phyloP scores from a whole-genome alignment of 1,284 basidiomycete genomes.

The Dichomitus squalens region DNA sequence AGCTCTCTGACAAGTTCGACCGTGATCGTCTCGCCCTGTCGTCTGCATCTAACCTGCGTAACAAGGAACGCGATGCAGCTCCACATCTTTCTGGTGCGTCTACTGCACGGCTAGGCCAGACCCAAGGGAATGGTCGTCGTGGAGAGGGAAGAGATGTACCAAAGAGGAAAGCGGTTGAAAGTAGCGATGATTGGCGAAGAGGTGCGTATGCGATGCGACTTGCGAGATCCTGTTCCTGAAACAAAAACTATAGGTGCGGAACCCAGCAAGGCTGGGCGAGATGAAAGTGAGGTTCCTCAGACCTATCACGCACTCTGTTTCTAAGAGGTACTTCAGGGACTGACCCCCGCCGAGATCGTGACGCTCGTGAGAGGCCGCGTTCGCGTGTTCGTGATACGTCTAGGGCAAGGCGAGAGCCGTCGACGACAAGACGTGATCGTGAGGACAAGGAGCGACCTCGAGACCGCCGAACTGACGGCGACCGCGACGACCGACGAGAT shows the following conservation, averaged over 20 bases:
- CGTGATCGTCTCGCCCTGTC: slow-evolving; percentile 71
- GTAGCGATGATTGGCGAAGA: slow-evolving; percentile 79
- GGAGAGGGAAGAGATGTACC: slow-evolving; percentile 57
- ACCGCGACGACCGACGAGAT: slow-evolving; percentile 33
- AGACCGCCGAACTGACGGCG: slow-evolving; percentile 36
- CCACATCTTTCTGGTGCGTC: slow-evolving; percentile 56
- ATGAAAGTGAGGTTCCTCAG: slow-evolving; percentile 54
- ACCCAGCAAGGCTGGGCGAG: slow-evolving; percentile 50
- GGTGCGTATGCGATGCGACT: slow-evolving; percentile 43
- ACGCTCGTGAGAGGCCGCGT: slow-evolving; percentile 58
- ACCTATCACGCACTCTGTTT: background rate
- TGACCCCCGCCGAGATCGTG: slow-evolving; percentile 60
- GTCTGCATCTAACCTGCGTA: slow-evolving; percentile 47
- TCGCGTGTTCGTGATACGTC: slow-evolving; percentile 65
- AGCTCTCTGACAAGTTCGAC: slow-evolving; percentile 86
- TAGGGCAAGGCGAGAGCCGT: slow-evolving; percentile 56
- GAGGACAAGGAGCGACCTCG: slow-evolving; percentile 46
- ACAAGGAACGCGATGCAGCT: slow-evolving; percentile 69
- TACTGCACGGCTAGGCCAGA: slow-evolving; percentile 45
- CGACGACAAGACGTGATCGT: slow-evolving; percentile 46
- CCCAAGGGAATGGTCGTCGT: slow-evolving; percentile 47
- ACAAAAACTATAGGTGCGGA: slow-evolving; percentile 44
- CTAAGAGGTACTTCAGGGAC: slow-evolving; percentile 35
- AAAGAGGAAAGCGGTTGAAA: slow-evolving; percentile 72
- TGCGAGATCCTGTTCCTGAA: background rate